Evolutionary conservation across 352 stramenopile genomes (phyloP), one percentile per base, ranked within the genome.

Genomic region (Globisporangium mamillatum): DNA sequence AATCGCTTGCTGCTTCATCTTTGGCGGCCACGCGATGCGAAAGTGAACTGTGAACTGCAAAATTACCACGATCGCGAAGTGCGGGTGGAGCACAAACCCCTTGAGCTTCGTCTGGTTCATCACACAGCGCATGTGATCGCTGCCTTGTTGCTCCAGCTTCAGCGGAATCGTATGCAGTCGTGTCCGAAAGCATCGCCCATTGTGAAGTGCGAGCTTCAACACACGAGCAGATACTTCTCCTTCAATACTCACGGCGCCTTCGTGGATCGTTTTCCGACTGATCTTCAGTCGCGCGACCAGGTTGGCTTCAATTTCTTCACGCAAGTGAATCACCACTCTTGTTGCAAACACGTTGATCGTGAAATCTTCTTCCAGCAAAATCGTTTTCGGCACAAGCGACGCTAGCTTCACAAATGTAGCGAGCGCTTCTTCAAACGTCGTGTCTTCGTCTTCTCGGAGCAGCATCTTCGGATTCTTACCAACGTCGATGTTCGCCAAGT

Each of bases 41-140:
- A 95, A 94, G 64, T 94, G 87, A 6, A 94, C 80, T 0, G 84
- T 93, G 70, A 94, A 97, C 71, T 98, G 92, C 20, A 98, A 57
- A 9, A 90, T 64, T n/a, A 93, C 76, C 4, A 97, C 82, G 48
- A 98, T 74, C 8, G 89, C 89, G 62, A 95, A 80, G 62, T 84
- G 80, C 8, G 85, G 74, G 57, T 97, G 80, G 48, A 92, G 86
- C 24, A 88, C 77, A 61, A 95, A 97, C 9, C 88, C 86, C 34
- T 78, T 78, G 0, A 97, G 75, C 46, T 77, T 81, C 10, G 88
- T 74, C 9, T 66, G n/a, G 60, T 84, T 82, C 59, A 67, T 55
- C 6, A 82, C 76, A 36, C 81, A 89, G 0, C 72, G 60, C 32
- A 97, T 67, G 18, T 78, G 79, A 29, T 97, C 91, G 20, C 83